These are phyloP conservation scores for Laguncularia racemosa DNA, from an alignment of 345 rosid genomes.

Conservation along the genomic window DNA sequence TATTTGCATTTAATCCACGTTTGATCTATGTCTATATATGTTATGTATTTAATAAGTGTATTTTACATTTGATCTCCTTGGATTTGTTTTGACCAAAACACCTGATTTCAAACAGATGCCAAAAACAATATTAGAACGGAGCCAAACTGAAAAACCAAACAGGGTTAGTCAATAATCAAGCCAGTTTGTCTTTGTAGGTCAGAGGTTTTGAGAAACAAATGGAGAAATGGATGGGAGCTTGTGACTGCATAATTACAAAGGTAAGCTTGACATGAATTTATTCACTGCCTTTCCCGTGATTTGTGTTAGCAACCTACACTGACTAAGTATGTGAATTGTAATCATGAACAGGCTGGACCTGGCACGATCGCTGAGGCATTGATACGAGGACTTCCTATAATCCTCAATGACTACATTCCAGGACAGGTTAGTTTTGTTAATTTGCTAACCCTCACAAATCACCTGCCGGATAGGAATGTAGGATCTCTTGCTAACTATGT, in stretches of 20 bases:
- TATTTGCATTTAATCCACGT: too few species aligned
- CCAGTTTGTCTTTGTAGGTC: conserved; percentile 30
- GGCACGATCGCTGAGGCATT: conserved; percentile 53
- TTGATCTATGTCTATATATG: too few species aligned
- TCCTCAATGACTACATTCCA: neutral
- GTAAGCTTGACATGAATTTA: conserved; percentile 17
- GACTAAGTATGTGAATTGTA: neutral
- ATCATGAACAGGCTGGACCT: conserved; percentile 70
- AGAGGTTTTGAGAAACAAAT: conserved; percentile 85
- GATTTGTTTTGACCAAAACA: too few species aligned
- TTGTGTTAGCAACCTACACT: neutral
- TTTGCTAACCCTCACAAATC: neutral
- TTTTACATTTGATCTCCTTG: neutral
- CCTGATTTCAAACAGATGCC: too few species aligned
- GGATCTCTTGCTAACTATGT: too few species aligned
- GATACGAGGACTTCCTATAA: conserved; percentile 1
- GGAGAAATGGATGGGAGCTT: conserved; percentile 99
- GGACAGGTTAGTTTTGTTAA: neutral
- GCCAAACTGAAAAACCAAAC: too few species aligned
- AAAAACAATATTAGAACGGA: too few species aligned
- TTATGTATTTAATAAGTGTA: neutral
- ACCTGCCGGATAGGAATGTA: neutral
- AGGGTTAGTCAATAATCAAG: too few species aligned
- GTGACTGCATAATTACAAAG: conserved; percentile 89
- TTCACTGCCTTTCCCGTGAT: neutral